These are phyloP conservation scores for Wickerhamomyces pijperi DNA, from an alignment of 805 yeast species.

Conservation along the genomic window DNA sequence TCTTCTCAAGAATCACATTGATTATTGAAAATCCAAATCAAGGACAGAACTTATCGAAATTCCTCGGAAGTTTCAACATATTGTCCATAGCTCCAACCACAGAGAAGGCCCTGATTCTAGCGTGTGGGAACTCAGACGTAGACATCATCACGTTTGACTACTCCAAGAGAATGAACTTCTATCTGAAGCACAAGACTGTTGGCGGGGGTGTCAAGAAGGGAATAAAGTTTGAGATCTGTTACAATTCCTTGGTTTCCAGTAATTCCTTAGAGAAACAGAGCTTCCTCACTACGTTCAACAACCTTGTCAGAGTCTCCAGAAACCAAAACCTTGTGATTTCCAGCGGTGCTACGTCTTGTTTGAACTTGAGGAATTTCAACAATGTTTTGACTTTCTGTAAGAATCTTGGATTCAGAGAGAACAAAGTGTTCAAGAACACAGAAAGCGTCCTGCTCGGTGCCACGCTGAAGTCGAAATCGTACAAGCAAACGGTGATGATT, in stretches of 20 bases:
- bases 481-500: constrained; percentile 60
- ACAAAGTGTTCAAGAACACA: constrained; percentile 41
- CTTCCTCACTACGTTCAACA: constrained; percentile 10
- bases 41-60: constrained; percentile 41
- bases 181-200: constrained; percentile 71
- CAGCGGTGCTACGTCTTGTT: constrained; percentile 54
- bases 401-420: constrained; percentile 57
- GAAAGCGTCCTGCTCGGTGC: constrained; percentile 62
- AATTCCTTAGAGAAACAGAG: constrained; percentile 35
- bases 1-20: constrained; percentile 67
- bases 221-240: constrained; percentile 68
- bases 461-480: constrained; percentile 57
- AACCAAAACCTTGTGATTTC: constrained; percentile 69
- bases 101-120: constrained; percentile 68
- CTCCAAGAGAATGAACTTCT: constrained; percentile 55
- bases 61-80: constrained; percentile 52
- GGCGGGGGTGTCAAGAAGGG: constrained; percentile 82
- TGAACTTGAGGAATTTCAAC: constrained; percentile 51
- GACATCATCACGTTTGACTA: constrained; percentile 73
- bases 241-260: constrained; percentile 42
- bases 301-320: constrained; percentile 72
- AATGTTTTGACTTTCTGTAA: constrained; percentile 60
- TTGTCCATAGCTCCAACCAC: constrained; percentile 71
- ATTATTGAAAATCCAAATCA: constrained; percentile 69
- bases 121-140: constrained; percentile 66